Base-by-base conservation (phyloP, 768 basidiomycete genomes). In the Grammothele lineata region DNA sequence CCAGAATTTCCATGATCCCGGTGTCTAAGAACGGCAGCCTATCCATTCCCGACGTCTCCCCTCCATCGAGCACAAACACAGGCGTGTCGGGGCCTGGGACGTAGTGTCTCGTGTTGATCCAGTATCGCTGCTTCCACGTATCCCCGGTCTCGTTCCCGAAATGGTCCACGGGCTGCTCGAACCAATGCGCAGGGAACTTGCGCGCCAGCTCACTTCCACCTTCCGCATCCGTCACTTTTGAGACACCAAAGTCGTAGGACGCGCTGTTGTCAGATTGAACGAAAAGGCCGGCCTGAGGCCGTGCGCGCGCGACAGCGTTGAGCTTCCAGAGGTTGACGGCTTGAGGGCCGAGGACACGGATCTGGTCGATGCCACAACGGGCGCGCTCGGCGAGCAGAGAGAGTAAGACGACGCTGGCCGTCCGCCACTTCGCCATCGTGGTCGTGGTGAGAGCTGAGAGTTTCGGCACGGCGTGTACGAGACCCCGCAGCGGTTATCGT, bases 11-110 rank as follows among this genome's bases (percentile, higher is more conserved):
- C 5, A 87, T 77, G 53, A 97, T 94, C 1, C 93, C 63, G 19
- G 64, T 64, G 57, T 70, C 67, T 53, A 73, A 58, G 59, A 72
- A 75, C 19, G 67, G 69, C 36, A 73, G 46, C 35, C 81, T 56
- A 33, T 86, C 78, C 64, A 80, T 81, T 17, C 92, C 95, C 51
- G 79, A 85, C 3, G 92, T 95, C 68, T 97, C 95, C 14, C 95
- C 95, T 1, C 91, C 92, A 64, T 97, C 95, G 18, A 97, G 68
- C 2, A 97, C 80, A 55, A 92, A 85, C 18, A 97, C 90, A 0
- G 94, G 95, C 2, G 83, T 87, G 36, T 83, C 81, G 2, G 74
- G 66, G 5, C 82, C 75, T 0, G 81, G 73, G 45, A 77, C 71
- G 64, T 94, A 97, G 63, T 90, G 82, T 26, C 87, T 77, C 17